Conservation (phyloP, 345 rosid genomes). For the Turritis glabra region DNA sequence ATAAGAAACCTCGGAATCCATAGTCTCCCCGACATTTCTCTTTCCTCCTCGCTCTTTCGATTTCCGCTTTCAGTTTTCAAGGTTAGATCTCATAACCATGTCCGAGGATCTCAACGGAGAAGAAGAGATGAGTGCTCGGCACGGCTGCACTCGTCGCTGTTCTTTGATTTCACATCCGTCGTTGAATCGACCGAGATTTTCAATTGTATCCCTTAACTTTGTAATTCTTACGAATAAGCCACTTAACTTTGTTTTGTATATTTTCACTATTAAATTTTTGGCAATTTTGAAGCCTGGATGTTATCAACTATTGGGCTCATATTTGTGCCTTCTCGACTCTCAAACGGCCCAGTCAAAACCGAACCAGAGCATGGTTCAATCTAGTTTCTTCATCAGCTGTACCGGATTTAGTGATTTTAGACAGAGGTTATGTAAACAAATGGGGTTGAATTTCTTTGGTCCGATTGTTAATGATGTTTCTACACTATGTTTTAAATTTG, state of each 20-base stretch:
- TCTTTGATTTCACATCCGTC: slow-evolving; percentile 15
- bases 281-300: neutral
- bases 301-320: neutral
- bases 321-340: neutral
- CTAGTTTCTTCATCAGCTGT: neutral
- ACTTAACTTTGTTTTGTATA: neutral
- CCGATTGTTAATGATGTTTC: neutral
- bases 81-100: slow-evolving; percentile 12
- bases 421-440: neutral
- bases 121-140: slow-evolving; percentile 24
- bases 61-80: neutral
- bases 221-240: slow-evolving; percentile 10
- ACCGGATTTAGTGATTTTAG: neutral
- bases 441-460: neutral
- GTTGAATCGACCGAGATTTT: slow-evolving; percentile 1
- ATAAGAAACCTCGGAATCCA: slow-evolving; percentile 38
- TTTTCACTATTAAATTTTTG: neutral
- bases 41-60: neutral
- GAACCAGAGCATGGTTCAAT: neutral
- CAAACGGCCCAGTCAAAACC: neutral
- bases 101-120: slow-evolving; percentile 25
- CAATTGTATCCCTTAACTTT: neutral
- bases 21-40: slow-evolving; percentile 18
- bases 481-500: neutral
- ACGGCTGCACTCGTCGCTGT: slow-evolving; percentile 16